Evolutionary conservation across 192 early-diverging fungal species (phyloP), one percentile per base, ranked within the genome.

Genomic region (Backusella mclennaniae): DNA sequence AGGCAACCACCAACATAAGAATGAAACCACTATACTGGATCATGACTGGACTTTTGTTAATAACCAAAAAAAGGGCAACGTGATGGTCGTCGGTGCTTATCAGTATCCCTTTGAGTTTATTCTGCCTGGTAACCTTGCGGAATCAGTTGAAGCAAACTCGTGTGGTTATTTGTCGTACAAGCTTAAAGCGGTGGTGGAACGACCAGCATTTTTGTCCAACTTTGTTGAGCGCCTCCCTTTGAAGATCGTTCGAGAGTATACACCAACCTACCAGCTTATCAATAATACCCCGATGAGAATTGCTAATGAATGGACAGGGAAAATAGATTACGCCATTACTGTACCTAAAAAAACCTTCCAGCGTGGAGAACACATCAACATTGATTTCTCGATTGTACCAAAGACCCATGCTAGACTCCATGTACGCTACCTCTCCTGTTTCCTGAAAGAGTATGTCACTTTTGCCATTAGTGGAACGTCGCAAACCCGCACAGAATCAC

Each of bases 1-100:
- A 71, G 70, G 70, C 14, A 71, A 31, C 44, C 38, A 39, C 56
- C 82, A 59, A 70, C 72, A 72, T 52, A 52, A 78, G n/a, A 70
- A 77, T 46, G 76, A 86, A 77, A 26, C 81, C 12, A 81, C 81
- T 12, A 52, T 92, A 15, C 59, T 85, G 9, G 66, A 87, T 23
- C 89, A 90, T 39, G 73, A 87, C 19, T 92, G 91, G 91, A 44
- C 26, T 17, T 92, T 92, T 73, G 71, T 88, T 7, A 73, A 80
- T 35, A 52, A 84, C 15, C 80, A 81, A 67, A 86, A 84, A 38
- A 81, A 84, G 15, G 39, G 75, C 1, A 44, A 79, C 17, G 35
- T 72, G 6, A 72, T 87, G 68, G 68, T 59, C 11, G 74, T 86
- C 6, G 75, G 78, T 14, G 74, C 73, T 52, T 82, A 89, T 49